Evolutionary conservation across 2,329 filamentous ascomycete species (phyloP).

Genomic region (Xylaria arbuscula): DNA sequence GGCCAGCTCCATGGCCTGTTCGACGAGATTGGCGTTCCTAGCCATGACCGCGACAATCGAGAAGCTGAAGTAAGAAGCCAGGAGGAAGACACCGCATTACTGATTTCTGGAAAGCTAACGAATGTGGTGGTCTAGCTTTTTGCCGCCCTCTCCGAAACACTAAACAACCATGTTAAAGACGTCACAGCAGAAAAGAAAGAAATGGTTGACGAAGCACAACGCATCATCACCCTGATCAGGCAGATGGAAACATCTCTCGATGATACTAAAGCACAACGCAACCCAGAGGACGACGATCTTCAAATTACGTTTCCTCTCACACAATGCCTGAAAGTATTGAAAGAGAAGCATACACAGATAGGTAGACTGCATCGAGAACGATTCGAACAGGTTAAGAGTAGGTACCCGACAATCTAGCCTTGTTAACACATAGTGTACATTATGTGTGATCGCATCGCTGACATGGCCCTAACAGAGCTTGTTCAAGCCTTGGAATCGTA

Average conservation of each 20-base stretch:
- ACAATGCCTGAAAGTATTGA: conserved; percentile 80
- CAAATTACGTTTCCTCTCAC: conserved; percentile 85
- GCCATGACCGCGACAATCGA: conserved; percentile 88
- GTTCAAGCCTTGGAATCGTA: conserved; percentile 95
- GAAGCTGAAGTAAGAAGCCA: conserved; percentile 80
- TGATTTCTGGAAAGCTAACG: conserved; percentile 34
- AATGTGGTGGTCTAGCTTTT: conserved; percentile 74
- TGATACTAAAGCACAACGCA: conserved; percentile 73
- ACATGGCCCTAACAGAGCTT: conserved; percentile 70
- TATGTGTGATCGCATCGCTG: conserved; percentile 6
- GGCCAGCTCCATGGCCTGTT: conserved; percentile 93
- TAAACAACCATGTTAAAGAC: conserved; percentile 87
- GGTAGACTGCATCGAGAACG: conserved; percentile 87
- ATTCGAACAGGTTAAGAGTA: conserved; percentile 95
- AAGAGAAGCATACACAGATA: conserved; percentile 86
- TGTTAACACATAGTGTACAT: background rate
- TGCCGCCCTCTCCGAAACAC: conserved; percentile 86
- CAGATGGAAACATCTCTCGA: conserved; percentile 95
- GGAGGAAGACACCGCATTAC: conserved; percentile 26
- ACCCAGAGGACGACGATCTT: conserved; percentile 73
- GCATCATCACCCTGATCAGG: conserved; percentile 83
- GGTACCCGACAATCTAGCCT: conserved; percentile 49
- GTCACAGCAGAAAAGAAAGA: conserved; percentile 91
- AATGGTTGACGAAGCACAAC: conserved; percentile 88
- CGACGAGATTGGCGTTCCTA: conserved; percentile 96